Conservation (phyloP, 768 basidiomycete species). For the Austroboletus festivus region DNA sequence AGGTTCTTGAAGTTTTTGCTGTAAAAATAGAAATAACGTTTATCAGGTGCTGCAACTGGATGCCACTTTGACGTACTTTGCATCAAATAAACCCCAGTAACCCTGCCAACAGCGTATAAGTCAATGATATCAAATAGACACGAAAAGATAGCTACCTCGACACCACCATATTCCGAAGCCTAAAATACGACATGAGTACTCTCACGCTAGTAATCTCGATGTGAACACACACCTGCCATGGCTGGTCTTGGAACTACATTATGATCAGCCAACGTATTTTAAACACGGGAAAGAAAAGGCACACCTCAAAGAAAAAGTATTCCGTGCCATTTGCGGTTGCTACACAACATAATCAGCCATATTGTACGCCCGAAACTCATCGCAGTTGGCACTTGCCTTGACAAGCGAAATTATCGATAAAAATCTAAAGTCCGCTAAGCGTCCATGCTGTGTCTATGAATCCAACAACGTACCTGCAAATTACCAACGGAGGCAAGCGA, state of each 20-base stretch:
- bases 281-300: constrained; percentile 8
- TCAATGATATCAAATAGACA: constrained; percentile 1
- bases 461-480: constrained; percentile 44
- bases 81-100: constrained; percentile 67
- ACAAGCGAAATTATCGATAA: constrained; percentile 86
- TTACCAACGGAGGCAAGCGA: constrained; percentile 58
- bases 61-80: constrained; percentile 38
- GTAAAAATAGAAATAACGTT: neutral
- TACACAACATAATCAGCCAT: constrained; percentile 10
- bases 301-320: constrained; percentile 86
- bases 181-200: constrained; percentile 26
- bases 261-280: neutral
- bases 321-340: constrained; percentile 77
- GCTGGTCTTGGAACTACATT: constrained; percentile 66
- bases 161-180: constrained; percentile 71
- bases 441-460: neutral
- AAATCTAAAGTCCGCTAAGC: constrained; percentile 47
- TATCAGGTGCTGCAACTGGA: constrained; percentile 11
- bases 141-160: constrained; percentile 45
- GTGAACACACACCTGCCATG: constrained; percentile 62
- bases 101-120: constrained; percentile 29
- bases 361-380: neutral
- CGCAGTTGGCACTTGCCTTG: constrained; percentile 18
- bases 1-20: constrained; percentile 73
- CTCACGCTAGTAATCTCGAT: neutral